phyloP scores from a whole-genome alignment of 805 yeast species.

The Ogataea nonfermentans region DNA sequence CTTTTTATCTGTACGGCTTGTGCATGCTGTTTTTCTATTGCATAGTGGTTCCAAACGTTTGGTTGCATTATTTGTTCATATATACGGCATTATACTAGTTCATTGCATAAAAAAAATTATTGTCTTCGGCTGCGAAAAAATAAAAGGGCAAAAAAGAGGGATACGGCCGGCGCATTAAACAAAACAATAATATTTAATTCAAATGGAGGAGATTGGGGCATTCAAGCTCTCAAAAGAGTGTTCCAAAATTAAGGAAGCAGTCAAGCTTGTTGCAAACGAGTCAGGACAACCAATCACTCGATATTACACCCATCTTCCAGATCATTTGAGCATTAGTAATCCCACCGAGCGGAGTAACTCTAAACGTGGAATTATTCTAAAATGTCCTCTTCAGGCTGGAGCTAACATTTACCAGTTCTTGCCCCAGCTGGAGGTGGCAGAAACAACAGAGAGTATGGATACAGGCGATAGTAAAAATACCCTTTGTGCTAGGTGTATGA shows the following conservation, averaged over 20 bases:
- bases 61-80: slow-evolving; percentile 1
- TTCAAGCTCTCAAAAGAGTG: slow-evolving; percentile 6
- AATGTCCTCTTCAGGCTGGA: background rate
- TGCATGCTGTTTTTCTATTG: slow-evolving; percentile 2
- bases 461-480: slow-evolving; percentile 11
- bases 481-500: slow-evolving; percentile 18
- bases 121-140: slow-evolving; percentile 1
- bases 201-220: background rate
- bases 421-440: slow-evolving; percentile 18
- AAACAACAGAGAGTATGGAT: slow-evolving; percentile 11
- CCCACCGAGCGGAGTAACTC: slow-evolving; percentile 15
- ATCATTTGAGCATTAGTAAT: slow-evolving; percentile 8
- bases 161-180: background rate
- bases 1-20: background rate
- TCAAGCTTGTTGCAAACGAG: slow-evolving; percentile 6
- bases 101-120: slow-evolving; percentile 1
- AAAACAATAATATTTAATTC: background rate
- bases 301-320: slow-evolving; percentile 8
- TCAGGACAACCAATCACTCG: slow-evolving; percentile 7
- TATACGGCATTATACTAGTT: slow-evolving; percentile 1
- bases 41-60: slow-evolving; percentile 5
- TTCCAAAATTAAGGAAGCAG: slow-evolving; percentile 7
- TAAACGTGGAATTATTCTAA: slow-evolving; percentile 10
- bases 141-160: slow-evolving; percentile 9
- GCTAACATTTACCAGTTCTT: slow-evolving; percentile 7